A percentile compares a stretch with the other conserved stretches of the same genome.
Evolutionary conservation across 1,139 yeast species (phyloP).

Genomic region (Komagataea norvegica): DNA sequence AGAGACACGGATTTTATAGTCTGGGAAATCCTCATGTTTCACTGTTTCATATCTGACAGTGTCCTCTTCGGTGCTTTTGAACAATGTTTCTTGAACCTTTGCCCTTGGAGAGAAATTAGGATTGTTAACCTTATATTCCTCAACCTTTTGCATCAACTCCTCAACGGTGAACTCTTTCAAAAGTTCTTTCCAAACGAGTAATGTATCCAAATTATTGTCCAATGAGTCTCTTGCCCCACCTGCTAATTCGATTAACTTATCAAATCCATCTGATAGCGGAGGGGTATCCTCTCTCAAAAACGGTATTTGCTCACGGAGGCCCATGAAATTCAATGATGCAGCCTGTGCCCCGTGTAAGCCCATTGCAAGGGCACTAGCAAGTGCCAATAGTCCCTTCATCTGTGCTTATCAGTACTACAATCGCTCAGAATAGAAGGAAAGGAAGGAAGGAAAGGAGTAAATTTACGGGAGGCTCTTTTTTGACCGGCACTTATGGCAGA

Average conservation of each 20-base stretch:
- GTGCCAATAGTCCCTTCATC: background rate
- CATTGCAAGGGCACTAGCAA: background rate
- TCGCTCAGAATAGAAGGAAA: no score
- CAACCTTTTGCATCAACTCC: constrained; percentile 12
- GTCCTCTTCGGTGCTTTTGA: constrained; percentile 1
- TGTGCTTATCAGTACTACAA: no score
- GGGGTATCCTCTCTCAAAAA: background rate
- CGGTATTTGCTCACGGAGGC: background rate
- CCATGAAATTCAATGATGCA: background rate
- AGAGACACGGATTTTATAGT: constrained; percentile 34
- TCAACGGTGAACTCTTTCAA: constrained; percentile 10
- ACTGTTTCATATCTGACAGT: background rate
- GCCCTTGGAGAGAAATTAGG: constrained; percentile 17
- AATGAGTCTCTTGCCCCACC: constrained; percentile 1
- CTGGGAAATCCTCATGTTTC: constrained; percentile 17
- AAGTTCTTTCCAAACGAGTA: constrained; percentile 19
- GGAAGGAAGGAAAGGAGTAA: background rate
- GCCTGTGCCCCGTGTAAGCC: background rate
- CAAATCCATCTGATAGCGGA: background rate
- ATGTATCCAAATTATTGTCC: constrained; percentile 7
- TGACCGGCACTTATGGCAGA: no score
- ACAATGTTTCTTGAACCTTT: constrained; percentile 12
- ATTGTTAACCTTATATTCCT: constrained; percentile 6
- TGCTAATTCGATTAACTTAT: constrained; percentile 4
- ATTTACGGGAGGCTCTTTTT: no score